A percentile compares a stretch with the other conserved stretches of the same genome.
Conservation (phyloP, 164 flowering plant genomes). For the grape (Vitis vinifera) region DNA sequence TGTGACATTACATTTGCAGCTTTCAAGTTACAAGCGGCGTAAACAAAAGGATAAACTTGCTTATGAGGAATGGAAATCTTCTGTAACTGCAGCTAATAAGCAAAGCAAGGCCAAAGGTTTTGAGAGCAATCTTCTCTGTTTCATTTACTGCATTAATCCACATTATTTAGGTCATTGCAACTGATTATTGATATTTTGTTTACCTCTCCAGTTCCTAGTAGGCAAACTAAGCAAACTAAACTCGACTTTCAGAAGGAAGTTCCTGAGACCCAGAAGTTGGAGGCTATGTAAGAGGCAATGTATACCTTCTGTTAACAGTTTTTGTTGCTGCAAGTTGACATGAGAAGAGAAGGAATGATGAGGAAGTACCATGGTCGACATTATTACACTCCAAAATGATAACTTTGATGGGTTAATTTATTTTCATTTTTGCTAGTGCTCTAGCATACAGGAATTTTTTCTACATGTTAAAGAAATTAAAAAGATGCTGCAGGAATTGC, state of each 20-base stretch:
- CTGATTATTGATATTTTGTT: neutral
- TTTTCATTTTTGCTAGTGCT: neutral
- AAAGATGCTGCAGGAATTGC: neutral
- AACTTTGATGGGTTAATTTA: neutral
- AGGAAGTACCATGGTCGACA: neutral
- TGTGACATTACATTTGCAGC: slow-evolving; percentile 34
- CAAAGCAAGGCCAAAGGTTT: slow-evolving; percentile 47
- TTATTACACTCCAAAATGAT: neutral
- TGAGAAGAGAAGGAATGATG: neutral
- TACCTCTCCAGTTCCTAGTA: slow-evolving; percentile 21
- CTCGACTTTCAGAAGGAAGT: slow-evolving; percentile 52
- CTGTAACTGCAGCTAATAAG: slow-evolving; percentile 61
- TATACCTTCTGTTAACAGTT: neutral
- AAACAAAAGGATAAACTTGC: slow-evolving; percentile 54
- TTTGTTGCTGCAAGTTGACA: neutral
- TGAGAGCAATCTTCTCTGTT: neutral
- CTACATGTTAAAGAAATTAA: neutral
- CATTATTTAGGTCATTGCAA: neutral
- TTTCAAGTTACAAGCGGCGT: slow-evolving; percentile 64
- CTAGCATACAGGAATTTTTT: neutral
- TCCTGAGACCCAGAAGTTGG: slow-evolving; percentile 34
- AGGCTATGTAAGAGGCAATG: slow-evolving; percentile 23
- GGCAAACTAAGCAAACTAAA: slow-evolving; percentile 55
- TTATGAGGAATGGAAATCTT: slow-evolving; percentile 80
- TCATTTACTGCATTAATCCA: neutral